Evolutionary conservation across 2,329 filamentous ascomycete species (phyloP).

Genomic region (Cercospora janseana): DNA sequence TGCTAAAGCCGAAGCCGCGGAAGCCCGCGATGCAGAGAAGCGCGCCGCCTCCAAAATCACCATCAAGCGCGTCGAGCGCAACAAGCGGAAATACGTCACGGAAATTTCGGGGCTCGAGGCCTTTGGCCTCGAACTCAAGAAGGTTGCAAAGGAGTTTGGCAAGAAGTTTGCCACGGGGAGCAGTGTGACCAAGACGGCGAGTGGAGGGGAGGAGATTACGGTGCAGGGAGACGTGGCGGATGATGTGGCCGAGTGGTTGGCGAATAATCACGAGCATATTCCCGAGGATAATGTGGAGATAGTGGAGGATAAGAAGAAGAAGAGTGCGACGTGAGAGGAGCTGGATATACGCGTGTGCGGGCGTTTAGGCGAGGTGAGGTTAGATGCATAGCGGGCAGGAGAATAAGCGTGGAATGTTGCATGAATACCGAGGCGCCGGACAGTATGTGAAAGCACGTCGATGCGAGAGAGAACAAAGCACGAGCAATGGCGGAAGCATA

Average conservation of each 20-base stretch:
- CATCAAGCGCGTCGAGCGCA: constrained; percentile 96
- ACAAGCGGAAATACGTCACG: constrained; percentile 96
- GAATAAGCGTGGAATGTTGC: too few relatives aligned
- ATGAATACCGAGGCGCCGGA: neutral
- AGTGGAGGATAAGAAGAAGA: constrained; percentile 96
- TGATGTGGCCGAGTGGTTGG: constrained; percentile 86
- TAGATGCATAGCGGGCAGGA: neutral
- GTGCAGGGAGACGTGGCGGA: constrained; percentile 96
- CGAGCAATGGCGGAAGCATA: neutral
- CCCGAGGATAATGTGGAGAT: constrained; percentile 94
- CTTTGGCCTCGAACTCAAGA: constrained; percentile 90
- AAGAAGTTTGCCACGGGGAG: constrained; percentile 98
- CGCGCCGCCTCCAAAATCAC: constrained; percentile 78
- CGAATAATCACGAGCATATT: constrained; percentile 84
- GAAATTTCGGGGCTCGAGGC: constrained; percentile 86
- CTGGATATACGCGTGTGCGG: neutral
- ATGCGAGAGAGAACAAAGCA: neutral
- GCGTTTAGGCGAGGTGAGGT: neutral
- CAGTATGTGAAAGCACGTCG: neutral
- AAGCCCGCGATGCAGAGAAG: constrained; percentile 77
- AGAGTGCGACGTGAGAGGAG: constrained; percentile 41
- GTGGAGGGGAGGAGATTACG: constrained; percentile 86
- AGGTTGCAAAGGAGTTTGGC: constrained; percentile 74
- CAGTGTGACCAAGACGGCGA: constrained; percentile 80
- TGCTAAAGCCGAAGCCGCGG: constrained; percentile 83